Percentiles rank a stretch among this genome's conserved stretches.
Conservation (phyloP, 1,284 basidiomycete genomes). For the Violaceomyces palustris region DNA sequence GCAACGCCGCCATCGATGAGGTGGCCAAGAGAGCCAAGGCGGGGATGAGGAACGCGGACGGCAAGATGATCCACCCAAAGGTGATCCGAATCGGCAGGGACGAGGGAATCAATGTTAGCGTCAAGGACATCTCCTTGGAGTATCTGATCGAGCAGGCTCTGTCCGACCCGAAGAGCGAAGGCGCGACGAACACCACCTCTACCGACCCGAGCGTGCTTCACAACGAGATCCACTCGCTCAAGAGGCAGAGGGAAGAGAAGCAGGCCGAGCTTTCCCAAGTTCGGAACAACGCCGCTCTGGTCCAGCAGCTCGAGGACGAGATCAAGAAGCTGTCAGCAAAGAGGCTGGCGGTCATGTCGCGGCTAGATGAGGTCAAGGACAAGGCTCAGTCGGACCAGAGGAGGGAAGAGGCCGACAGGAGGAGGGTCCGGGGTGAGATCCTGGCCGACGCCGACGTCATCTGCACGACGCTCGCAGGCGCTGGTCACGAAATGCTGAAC, state of each 20-base stretch:
- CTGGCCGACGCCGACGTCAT: conserved; percentile 72
- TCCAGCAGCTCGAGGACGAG: conserved; percentile 30
- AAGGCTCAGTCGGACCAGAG: conserved; percentile 32
- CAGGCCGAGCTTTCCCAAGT: conserved; percentile 28
- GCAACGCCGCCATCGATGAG: conserved; percentile 98
- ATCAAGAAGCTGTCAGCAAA: conserved; percentile 26
- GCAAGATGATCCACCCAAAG: conserved; percentile 62
- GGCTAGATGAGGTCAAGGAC: conserved; percentile 44
- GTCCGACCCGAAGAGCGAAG: conserved; percentile 7
- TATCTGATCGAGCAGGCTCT: conserved; percentile 33
- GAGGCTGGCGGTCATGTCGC: conserved; percentile 27
- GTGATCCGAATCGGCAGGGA: conserved; percentile 85
- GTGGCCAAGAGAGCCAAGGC: conserved; percentile 81
- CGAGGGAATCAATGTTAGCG: conserved; percentile 71
- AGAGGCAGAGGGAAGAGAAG: conserved; percentile 34
- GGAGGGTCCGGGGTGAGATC: conserved; percentile 33
- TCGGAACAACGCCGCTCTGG: conserved; percentile 5
- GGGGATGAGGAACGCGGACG: conserved; percentile 64
- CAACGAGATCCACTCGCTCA: conserved; percentile 25
- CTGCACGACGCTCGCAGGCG: conserved; percentile 82
- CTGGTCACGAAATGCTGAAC: conserved; percentile 78
- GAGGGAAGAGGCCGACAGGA: conserved; percentile 37
- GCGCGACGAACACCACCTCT: conserved; percentile 1
- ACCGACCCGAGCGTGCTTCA: conserved; percentile 19
- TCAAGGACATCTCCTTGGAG: conserved; percentile 83